Conservation (phyloP, 2,329 filamentous ascomycete genomes). For the Monilinia laxa region DNA sequence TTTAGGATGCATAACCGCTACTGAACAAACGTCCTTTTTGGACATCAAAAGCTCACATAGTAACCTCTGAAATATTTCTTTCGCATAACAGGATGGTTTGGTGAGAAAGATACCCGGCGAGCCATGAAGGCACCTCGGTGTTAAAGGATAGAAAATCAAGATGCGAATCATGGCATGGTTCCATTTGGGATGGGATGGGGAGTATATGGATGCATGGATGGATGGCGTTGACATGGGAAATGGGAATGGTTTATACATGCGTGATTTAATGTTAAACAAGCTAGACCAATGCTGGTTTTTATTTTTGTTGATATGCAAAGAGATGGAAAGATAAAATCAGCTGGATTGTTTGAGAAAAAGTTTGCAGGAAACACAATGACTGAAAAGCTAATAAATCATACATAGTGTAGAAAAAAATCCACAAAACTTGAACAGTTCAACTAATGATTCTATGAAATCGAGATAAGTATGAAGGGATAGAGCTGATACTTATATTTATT, state of each 20-base stretch:
- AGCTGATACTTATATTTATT: conserved; percentile 6
- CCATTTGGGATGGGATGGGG: not conserved
- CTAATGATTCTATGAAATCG: no score
- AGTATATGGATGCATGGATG: not conserved
- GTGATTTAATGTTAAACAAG: not conserved
- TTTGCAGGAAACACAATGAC: not conserved
- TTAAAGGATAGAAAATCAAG: conserved; percentile 10
- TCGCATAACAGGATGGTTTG: not conserved
- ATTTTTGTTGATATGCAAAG: not conserved
- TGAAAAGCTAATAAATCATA: not conserved
- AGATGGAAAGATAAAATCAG: not conserved
- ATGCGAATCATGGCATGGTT: conserved; percentile 16
- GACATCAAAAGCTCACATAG: conserved; percentile 15
- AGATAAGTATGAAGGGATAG: not conserved
- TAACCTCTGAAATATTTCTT: conserved; percentile 8
- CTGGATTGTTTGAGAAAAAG: not conserved
- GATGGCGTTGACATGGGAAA: not conserved
- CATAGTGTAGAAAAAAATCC: not conserved
- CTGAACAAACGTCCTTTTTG: not conserved
- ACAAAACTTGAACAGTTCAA: not conserved
- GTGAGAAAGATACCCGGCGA: conserved; percentile 5
- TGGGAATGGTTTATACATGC: not conserved
- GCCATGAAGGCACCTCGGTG: conserved; percentile 9
- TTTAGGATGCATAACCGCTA: not conserved
- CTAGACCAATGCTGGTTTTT: not conserved